phyloP scores from a whole-genome alignment of 768 basidiomycete species.

The Tylopilus cervinicoccineus region DNA sequence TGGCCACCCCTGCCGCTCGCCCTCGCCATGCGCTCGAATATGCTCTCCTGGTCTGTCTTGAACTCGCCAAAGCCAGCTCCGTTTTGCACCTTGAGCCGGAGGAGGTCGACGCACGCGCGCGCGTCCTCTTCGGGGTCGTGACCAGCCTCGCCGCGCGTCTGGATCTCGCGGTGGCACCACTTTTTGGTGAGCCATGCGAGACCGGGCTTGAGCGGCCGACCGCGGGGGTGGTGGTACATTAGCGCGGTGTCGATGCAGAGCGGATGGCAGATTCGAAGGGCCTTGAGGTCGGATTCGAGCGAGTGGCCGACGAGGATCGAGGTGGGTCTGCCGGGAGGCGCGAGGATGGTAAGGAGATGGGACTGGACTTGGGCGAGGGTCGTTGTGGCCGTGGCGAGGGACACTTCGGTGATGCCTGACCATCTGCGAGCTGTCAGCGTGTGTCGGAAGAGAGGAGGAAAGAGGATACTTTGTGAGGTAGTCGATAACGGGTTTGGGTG shows the following conservation, averaged over 20 bases:
- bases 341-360: conserved; percentile 59
- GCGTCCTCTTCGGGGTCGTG: conserved; percentile 98
- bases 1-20: conserved; percentile 2
- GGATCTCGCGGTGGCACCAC: conserved; percentile 89
- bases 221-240: conserved; percentile 87
- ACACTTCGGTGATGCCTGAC: conserved; percentile 87
- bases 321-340: conserved; percentile 45
- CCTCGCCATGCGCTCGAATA: conserved; percentile 81
- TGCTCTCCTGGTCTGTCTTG: conserved; percentile 67
- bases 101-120: conserved; percentile 76
- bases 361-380: conserved; percentile 77
- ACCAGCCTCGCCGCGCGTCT: conserved; percentile 76
- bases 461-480: conserved; percentile 68
- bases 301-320: conserved; percentile 92
- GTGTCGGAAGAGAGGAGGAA: background rate
- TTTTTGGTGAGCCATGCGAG: conserved; percentile 96
- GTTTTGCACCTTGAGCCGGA: conserved; percentile 73
- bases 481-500: conserved; percentile 76
- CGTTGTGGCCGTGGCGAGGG: conserved; percentile 65
- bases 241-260: conserved; percentile 90
- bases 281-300: conserved; percentile 88
- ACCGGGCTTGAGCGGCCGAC: no score
- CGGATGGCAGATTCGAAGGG: conserved; percentile 83
- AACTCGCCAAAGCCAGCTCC: conserved; percentile 84
- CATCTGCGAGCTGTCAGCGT: conserved; percentile 44